These are phyloP conservation scores for Xylaria sp. DNA, from an alignment of 2,329 filamentous ascomycete genomes.

Conservation along the genomic window DNA sequence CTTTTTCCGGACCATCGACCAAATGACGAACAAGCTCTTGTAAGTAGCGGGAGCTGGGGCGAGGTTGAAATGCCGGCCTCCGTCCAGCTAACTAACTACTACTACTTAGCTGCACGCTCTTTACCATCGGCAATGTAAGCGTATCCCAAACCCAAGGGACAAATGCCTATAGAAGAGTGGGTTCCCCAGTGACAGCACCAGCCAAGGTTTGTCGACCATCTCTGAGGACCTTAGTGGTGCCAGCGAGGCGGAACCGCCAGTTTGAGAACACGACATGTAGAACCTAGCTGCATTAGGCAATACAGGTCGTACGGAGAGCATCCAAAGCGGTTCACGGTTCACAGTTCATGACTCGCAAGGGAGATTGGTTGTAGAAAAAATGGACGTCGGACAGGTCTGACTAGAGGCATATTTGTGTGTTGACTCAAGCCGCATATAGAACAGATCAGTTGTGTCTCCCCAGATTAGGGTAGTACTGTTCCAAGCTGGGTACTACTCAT, in stretches of 20 bases:
- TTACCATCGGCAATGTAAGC: neutral
- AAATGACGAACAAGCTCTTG: neutral
- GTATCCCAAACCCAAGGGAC: conserved; percentile 12
- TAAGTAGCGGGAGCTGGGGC: conserved; percentile 10
- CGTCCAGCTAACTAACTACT: neutral
- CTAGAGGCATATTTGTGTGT: conserved; percentile 18
- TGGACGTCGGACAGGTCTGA: conserved; percentile 23
- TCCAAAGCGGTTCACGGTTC: conserved; percentile 6
- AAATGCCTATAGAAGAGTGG: conserved; percentile 6
- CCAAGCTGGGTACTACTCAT: neutral
- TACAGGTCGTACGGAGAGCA: conserved; percentile 14
- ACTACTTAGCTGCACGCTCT: no score
- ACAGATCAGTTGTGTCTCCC: neutral
- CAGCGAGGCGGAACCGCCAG: conserved; percentile 38
- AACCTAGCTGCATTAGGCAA: conserved; percentile 34
- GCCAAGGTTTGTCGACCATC: conserved; percentile 27
- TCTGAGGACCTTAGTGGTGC: conserved; percentile 34
- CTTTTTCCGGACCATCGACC: no score
- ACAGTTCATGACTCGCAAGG: conserved; percentile 24
- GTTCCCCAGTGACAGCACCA: conserved; percentile 20
- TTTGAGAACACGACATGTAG: conserved; percentile 29
- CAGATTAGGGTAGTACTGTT: neutral
- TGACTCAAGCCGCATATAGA: conserved; percentile 26
- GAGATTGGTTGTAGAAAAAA: conserved; percentile 22
- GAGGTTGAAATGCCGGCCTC: conserved; percentile 8